Base-by-base conservation (phyloP, 495 filamentous ascomycete genomes). In the Daldinia caldariorum region DNA sequence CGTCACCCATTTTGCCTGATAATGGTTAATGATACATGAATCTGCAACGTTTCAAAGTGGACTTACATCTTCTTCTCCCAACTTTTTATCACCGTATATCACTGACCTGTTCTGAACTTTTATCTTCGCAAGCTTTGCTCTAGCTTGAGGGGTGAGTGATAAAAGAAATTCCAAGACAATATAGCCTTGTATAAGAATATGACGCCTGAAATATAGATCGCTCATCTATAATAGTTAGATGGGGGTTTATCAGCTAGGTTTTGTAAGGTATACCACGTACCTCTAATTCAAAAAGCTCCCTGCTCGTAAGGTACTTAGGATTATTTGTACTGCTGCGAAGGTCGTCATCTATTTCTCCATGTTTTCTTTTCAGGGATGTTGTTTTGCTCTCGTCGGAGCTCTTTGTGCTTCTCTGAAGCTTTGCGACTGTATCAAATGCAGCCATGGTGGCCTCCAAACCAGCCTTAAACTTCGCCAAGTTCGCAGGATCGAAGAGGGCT, bases 241-340 rank as follows among this genome's bases (percentile, higher is more conserved):
- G 16, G n/a, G 10, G 50, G 13, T 14, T 4, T 10, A 20, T 2
- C 16, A 16, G 4, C 16, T 22, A 12, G 35, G 32, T 4, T 16
- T 26, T 31, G 35, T 14, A 41, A 49, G 38, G 5, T 5, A 60
- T 26, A 56, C 45, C 32, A 74, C 82, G 58, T 83, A 93, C 91
- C 85, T 99, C 95, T 49, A 98, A 87, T 69, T 95, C 92, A 79
- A 99, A 99, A 3, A 99, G 84, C 76, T 98, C 96, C 56, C 91
- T 85, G 69, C 92, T 96, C 18, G 95, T 99, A 10, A 99, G 84
- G 78, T 98, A 99, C 75, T 97, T 98, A 8, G 95, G 94, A 72
- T 98, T 98, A 75, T 89, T 91, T 35, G 89, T 73, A 34, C 69
- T 77, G 35, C 72, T 77, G n/a, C 72, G 74, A 50, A 93, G 83